Evolutionary conservation across 192 early-diverging fungal genomes (phyloP).

Genomic region (Coemansia sp.): DNA sequence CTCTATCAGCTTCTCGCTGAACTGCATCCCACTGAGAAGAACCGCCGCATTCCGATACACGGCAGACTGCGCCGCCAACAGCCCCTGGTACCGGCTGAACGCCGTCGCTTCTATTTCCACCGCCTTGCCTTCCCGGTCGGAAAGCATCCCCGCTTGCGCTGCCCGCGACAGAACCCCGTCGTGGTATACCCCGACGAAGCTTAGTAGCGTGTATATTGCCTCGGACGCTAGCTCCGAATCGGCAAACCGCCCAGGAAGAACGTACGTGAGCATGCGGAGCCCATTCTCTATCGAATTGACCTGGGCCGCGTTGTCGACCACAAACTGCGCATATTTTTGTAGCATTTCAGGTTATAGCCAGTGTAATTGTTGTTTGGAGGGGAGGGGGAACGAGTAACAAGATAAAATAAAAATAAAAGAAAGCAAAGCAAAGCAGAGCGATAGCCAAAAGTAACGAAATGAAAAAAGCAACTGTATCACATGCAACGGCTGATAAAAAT

Average conservation of each 20-base stretch:
- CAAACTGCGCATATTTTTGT: constrained; percentile 77
- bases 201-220: constrained; percentile 75
- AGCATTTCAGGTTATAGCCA: constrained; percentile 25
- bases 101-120: constrained; percentile 24
- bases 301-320: constrained; percentile 85
- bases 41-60: constrained; percentile 62
- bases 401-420: constrained; percentile 1
- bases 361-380: neutral
- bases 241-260: constrained; percentile 89
- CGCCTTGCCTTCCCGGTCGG: constrained; percentile 28
- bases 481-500: neutral
- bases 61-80: constrained; percentile 52
- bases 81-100: constrained; percentile 75
- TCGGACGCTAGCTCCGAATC: constrained; percentile 92
- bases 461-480: neutral
- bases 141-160: constrained; percentile 33
- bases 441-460: neutral
- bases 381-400: neutral
- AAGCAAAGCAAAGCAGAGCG: neutral
- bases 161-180: constrained; percentile 67
- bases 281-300: constrained; percentile 85
- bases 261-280: constrained; percentile 82
- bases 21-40: constrained; percentile 68
- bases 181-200: constrained; percentile 82
- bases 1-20: constrained; percentile 70